Conservation (phyloP, 108 stramenopile species). For the Cyclotella atomus region DNA sequence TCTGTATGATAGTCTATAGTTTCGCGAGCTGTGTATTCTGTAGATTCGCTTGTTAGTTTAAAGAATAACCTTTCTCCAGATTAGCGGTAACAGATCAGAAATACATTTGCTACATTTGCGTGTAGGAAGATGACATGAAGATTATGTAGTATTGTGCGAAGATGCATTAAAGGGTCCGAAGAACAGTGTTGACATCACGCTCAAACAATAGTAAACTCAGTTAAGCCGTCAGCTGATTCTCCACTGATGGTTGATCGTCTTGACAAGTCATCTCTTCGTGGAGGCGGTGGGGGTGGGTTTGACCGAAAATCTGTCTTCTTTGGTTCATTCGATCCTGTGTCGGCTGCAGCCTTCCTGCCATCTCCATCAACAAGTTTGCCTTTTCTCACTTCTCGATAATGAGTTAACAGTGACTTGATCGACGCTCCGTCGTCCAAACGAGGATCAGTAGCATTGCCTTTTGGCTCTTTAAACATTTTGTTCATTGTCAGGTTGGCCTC, state of each 20-base stretch:
- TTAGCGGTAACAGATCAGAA: too few species aligned
- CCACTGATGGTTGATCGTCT: not conserved
- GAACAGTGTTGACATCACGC: too few species aligned
- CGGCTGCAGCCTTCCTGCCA: not conserved
- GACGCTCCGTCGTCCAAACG: conserved; percentile 52
- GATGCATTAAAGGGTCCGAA: too few species aligned
- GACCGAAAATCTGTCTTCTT: conserved; percentile 12
- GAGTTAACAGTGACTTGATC: conserved; percentile 42
- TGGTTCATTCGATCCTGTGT: not conserved
- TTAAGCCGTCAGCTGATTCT: conserved; percentile 33
- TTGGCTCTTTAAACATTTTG: conserved; percentile 29
- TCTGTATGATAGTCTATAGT: too few species aligned
- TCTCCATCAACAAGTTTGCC: conserved; percentile 21
- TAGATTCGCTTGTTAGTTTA: too few species aligned
- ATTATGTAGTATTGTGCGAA: too few species aligned
- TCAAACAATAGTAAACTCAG: conserved; percentile 51
- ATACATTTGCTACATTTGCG: too few species aligned
- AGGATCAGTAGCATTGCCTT: conserved; percentile 36
- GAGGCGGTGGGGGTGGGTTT: conserved; percentile 33
- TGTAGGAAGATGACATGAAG: too few species aligned
- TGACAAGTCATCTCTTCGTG: conserved; percentile 10
- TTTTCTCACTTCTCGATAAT: conserved; percentile 54
- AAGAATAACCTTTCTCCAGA: too few species aligned
- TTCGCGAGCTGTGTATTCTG: too few species aligned
- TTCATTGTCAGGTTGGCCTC: conserved; percentile 36